Evolutionary conservation across 345 rosid species (phyloP).

Genomic region (Populus alba): DNA sequence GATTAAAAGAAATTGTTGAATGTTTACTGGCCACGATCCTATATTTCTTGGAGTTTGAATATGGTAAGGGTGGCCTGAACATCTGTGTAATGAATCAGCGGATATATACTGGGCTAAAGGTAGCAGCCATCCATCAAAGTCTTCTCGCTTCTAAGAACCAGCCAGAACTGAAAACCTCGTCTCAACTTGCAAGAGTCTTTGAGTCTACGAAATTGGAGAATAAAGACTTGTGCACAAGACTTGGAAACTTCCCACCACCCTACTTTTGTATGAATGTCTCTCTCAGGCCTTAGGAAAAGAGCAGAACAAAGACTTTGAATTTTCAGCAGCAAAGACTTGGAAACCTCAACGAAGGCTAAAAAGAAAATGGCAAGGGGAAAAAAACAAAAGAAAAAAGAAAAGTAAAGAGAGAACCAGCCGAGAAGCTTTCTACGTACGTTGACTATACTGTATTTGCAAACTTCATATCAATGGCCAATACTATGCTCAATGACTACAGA

Average conservation of each 20-base stretch:
- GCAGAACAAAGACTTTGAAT: too few species aligned
- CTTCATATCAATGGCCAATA: not conserved
- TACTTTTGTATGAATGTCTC: too few species aligned
- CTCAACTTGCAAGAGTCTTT: not conserved
- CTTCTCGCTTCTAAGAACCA: not conserved
- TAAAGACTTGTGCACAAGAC: not conserved
- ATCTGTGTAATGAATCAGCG: not conserved
- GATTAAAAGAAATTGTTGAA: too few species aligned
- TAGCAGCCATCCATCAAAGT: not conserved
- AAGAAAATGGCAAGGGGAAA: not conserved
- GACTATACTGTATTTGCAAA: too few species aligned
- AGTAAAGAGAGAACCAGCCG: not conserved
- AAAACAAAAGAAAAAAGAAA: not conserved
- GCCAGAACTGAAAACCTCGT: not conserved
- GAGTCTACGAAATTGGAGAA: not conserved
- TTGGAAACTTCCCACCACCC: not conserved
- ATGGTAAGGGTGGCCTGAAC: not conserved
- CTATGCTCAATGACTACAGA: not conserved
- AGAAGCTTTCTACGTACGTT: not conserved
- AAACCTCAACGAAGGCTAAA: too few species aligned
- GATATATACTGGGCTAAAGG: not conserved
- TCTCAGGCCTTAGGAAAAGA: too few species aligned
- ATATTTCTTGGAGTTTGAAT: not conserved
- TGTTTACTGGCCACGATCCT: not conserved
- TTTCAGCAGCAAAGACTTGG: too few species aligned